Conservation (phyloP, 768 basidiomycete species). For the Sporobolomyces roseus region DNA sequence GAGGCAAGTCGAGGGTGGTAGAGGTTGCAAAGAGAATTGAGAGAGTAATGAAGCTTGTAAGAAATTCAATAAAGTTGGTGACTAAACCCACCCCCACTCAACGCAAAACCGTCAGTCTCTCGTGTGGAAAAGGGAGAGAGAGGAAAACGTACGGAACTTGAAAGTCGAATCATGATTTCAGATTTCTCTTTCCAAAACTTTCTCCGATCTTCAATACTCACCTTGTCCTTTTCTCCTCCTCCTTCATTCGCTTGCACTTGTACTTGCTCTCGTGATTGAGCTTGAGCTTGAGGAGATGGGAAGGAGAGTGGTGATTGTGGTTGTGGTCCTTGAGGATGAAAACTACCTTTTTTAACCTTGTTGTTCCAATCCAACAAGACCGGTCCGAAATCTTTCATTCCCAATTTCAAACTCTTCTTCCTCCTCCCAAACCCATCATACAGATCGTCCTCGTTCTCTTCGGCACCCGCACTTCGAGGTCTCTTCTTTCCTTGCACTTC, state of each 20-base stretch:
- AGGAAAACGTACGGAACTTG: conserved; percentile 9
- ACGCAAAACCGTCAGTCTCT: not conserved
- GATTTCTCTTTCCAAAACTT: conserved; percentile 8
- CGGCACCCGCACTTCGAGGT: too few relatives aligned
- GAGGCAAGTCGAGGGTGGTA: too few relatives aligned
- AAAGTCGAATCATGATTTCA: not conserved
- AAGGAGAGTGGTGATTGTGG: too few relatives aligned
- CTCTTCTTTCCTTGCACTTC: not conserved
- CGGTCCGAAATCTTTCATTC: not conserved
- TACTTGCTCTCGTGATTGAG: too few relatives aligned
- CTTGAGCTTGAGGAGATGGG: too few relatives aligned
- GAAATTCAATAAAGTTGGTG: not conserved
- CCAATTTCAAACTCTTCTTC: conserved; percentile 3
- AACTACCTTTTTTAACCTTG: not conserved
- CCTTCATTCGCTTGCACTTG: not conserved
- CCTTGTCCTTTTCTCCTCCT: not conserved
- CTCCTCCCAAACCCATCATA: not conserved
- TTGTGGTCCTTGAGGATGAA: not conserved
- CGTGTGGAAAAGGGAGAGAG: not conserved
- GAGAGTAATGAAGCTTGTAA: conserved; percentile 18
- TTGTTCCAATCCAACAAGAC: not conserved
- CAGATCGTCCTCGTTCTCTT: too few relatives aligned
- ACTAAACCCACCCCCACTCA: not conserved
- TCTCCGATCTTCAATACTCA: conserved; percentile 9
- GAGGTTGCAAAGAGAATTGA: too few relatives aligned